Evolutionary conservation across 306 rosid species (phyloP).

Genomic region (Vicia faba): DNA sequence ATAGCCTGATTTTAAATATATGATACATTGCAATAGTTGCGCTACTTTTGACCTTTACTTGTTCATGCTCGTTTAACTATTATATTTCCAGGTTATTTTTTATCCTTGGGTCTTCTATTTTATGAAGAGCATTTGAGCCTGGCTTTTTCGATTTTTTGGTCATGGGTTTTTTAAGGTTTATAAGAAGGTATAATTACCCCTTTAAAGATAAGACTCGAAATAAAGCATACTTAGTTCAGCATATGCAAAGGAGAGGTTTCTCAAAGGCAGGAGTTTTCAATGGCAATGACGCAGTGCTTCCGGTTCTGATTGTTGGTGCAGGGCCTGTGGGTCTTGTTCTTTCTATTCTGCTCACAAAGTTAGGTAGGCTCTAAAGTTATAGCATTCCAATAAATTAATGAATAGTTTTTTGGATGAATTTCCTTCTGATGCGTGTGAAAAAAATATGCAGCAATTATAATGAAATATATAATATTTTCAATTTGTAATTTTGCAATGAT

Average conservation of each 20-base stretch:
- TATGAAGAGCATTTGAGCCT: slow-evolving; percentile 22
- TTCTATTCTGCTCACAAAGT: slow-evolving; percentile 74
- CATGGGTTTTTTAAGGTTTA: slow-evolving; percentile 56
- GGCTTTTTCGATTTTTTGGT: slow-evolving; percentile 38
- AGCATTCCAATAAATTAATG: slow-evolving; percentile 16
- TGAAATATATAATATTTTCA: slow-evolving; percentile 26
- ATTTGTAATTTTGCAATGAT: slow-evolving; percentile 16
- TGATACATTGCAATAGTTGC: too few species aligned
- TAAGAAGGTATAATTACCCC: slow-evolving; percentile 47
- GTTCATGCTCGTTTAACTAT: slow-evolving; percentile 2
- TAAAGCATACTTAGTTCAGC: slow-evolving; percentile 35
- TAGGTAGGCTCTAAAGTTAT: slow-evolving; percentile 53
- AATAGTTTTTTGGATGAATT: slow-evolving; percentile 1
- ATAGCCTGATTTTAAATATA: too few species aligned
- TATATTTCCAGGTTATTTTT: slow-evolving; percentile 33
- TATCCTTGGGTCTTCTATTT: slow-evolving; percentile 16
- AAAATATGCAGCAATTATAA: slow-evolving; percentile 15
- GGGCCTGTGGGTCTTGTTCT: slow-evolving; percentile 95
- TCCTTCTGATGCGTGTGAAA: slow-evolving; percentile 2
- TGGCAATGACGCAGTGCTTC: slow-evolving; percentile 57
- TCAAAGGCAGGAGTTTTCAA: slow-evolving; percentile 48
- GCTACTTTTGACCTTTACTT: not conserved
- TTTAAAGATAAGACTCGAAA: slow-evolving; percentile 40
- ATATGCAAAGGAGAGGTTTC: slow-evolving; percentile 54
- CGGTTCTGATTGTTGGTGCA: slow-evolving; percentile 83